Base-by-base conservation (phyloP, 768 basidiomycete genomes). In the Lentinula raphanica region DNA sequence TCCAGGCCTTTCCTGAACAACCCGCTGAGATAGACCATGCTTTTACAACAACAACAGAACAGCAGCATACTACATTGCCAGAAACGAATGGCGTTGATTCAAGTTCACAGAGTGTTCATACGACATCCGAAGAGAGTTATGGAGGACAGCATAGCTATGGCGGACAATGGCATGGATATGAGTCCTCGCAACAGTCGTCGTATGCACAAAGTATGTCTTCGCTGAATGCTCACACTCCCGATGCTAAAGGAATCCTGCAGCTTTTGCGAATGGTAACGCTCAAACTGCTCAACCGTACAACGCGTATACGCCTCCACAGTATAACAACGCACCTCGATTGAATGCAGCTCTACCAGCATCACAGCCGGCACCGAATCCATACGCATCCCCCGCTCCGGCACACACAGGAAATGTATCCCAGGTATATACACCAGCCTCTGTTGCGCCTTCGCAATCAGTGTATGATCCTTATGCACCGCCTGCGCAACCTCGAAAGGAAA, bases 401-500 rank as follows among this genome's bases (percentile, higher is more conserved):
- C 6, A 13, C 13, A 28, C 50, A 13, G 50, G n/a, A 23, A 39
- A 21, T 35, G 36, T 35, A 8, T 23, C 21, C 12, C 50, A 35
- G 15, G 32, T 32, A 25, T 29, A 40, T 25, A 7, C 42, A 27
- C 32, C 51, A 8, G 9, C 54, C 29, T 23, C 54, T 35, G 15
- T 40, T 27, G 36, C 51, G n/a, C 3, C 54, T 29, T 23, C 54
- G 25, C 54, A 56, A 40, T 31, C 56, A 19, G 21, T 39, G 21
- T 55, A 64, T 63, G 62, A 62, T 36, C 54, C 29, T 19, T 65
- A 64, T 49, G 57, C 59, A 55, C 58, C 60, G 57, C 62, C 65
- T n/a, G 64, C 69, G 53, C 59, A 62, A 65, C 49, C 65, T 50
- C 57, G 48, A 54, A 64, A 64, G 54, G 69, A 23, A 28, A 36